These are phyloP conservation scores for Colletotrichum gloeosporioides DNA, from an alignment of 2,329 filamentous ascomycete genomes.

Conservation along the genomic window DNA sequence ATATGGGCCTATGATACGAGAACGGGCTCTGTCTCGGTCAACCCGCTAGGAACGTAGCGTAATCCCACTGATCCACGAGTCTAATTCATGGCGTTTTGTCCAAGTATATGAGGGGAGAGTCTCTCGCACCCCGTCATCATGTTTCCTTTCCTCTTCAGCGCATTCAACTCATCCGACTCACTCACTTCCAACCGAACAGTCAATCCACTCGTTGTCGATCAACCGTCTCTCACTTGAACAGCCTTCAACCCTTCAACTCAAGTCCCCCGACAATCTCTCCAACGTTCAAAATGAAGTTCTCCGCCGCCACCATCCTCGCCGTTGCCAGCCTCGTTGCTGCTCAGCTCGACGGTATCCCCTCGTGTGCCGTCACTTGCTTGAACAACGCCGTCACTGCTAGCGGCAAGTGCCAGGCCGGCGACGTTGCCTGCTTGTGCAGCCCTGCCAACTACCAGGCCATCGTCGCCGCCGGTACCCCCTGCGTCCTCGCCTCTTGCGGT, in stretches of 20 bases:
- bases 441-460: slow-evolving; percentile 10
- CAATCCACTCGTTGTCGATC: neutral
- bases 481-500: slow-evolving; percentile 7
- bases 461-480: neutral
- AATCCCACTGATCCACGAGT: neutral
- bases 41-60: neutral
- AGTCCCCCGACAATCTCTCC: neutral
- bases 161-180: neutral
- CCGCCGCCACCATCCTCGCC: slow-evolving; percentile 10
- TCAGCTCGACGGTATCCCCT: slow-evolving; percentile 3
- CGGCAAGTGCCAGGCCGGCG: neutral
- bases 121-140: neutral
- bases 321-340: slow-evolving; percentile 16
- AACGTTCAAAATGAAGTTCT: slow-evolving; percentile 18
- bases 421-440: slow-evolving; percentile 2
- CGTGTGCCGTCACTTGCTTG: slow-evolving; percentile 8
- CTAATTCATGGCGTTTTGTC: neutral
- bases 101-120: neutral
- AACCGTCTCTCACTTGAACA: neutral
- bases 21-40: neutral
- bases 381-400: neutral
- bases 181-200: neutral
- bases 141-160: neutral
- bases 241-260: neutral
- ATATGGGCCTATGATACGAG: neutral